Conservation (phyloP, 306 rosid genomes). For the Ochetophila trinervis region DNA sequence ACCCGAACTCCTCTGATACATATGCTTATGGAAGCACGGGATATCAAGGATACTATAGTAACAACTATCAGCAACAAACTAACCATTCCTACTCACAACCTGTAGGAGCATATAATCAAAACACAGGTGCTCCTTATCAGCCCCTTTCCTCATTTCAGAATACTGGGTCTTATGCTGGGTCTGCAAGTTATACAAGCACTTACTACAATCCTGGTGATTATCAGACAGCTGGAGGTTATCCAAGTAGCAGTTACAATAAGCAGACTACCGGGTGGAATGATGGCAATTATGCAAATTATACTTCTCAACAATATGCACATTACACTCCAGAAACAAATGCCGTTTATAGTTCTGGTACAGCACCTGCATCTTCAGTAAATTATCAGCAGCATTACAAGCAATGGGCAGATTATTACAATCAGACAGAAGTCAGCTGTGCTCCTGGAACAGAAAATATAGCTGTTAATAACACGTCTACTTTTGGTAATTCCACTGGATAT, state of each 20-base stretch:
- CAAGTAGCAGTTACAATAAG: constrained; percentile 71
- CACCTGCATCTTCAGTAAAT: constrained; percentile 50
- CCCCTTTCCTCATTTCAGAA: constrained; percentile 99
- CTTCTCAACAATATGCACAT: constrained; percentile 67
- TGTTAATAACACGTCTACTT: constrained; percentile 53
- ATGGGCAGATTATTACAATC: constrained; percentile 92
- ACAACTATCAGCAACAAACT: constrained; percentile 86
- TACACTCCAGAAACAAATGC: constrained; percentile 61
- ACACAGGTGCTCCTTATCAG: constrained; percentile 99
- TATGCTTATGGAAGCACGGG: constrained; percentile 92
- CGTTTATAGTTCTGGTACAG: constrained; percentile 62
- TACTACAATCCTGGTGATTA: constrained; percentile 99
- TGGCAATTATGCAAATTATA: constrained; percentile 68
- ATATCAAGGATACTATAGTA: constrained; percentile 67
- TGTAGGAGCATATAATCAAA: constrained; percentile 98
- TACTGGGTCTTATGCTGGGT: constrained; percentile 99
- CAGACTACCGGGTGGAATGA: constrained; percentile 74
- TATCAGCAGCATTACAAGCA: constrained; percentile 83
- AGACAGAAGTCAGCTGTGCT: constrained; percentile 96
- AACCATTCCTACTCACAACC: constrained; percentile 86
- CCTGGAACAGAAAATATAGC: constrained; percentile 95
- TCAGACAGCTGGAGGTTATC: constrained; percentile 96
- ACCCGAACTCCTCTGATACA: constrained; percentile 72
- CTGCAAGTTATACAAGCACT: constrained; percentile 99
- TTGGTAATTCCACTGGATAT: constrained; percentile 51